Percentiles rank a stretch among this genome's conserved stretches.
These are phyloP conservation scores for Colletotrichum orbiculare DNA, from an alignment of 2,329 filamentous ascomycete genomes.

Conservation along the genomic window DNA sequence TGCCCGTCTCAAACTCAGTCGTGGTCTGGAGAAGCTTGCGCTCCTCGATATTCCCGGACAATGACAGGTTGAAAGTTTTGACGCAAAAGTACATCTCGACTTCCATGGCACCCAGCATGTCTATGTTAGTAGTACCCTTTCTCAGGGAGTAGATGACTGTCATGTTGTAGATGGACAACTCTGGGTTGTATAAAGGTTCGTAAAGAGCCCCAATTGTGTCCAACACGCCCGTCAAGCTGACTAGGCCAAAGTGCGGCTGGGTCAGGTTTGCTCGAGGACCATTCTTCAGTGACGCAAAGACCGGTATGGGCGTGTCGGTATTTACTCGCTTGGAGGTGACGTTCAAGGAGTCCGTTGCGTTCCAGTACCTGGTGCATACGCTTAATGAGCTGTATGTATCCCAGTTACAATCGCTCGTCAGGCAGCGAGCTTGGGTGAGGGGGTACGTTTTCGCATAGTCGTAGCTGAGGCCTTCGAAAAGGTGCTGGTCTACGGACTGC, in stretches of 20 bases:
- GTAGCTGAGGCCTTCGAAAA: slow-evolving; percentile 19
- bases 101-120: slow-evolving; percentile 27
- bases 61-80: too few species aligned
- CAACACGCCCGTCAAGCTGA: background rate
- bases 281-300: background rate
- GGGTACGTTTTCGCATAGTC: slow-evolving; percentile 1
- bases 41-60: too few species aligned
- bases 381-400: background rate
- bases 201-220: background rate
- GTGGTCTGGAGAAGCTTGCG: background rate
- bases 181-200: background rate
- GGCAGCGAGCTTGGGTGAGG: slow-evolving; percentile 2
- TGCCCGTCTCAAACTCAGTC: slow-evolving; percentile 7
- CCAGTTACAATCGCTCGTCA: slow-evolving; percentile 11
- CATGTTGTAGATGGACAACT: slow-evolving; percentile 25
- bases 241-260: background rate
- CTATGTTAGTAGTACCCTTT: background rate
- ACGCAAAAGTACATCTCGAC: slow-evolving; percentile 36
- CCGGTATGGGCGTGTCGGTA: background rate
- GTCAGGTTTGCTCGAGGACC: slow-evolving; percentile 1
- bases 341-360: slow-evolving; percentile 4
- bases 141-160: slow-evolving; percentile 11
- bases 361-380: slow-evolving; percentile 16
- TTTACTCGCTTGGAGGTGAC: background rate
- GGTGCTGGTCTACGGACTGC: slow-evolving; percentile 7